phyloP scores from a whole-genome alignment of 139 green algal species.

The Volvox reticuliferus region DNA sequence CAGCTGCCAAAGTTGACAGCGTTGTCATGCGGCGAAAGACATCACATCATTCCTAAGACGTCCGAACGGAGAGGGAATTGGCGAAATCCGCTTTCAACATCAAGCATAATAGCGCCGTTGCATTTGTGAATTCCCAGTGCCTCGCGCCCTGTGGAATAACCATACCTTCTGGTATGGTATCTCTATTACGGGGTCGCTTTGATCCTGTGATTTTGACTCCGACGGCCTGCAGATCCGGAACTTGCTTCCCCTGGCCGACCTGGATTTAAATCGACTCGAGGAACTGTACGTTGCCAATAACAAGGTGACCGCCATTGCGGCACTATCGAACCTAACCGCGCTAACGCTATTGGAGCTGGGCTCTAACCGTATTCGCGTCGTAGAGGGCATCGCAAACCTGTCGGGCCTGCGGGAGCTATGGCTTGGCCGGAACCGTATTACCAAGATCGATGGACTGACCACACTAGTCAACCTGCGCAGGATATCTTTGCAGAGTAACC shows the following conservation, averaged over 20 bases:
- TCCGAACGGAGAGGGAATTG: too few species aligned
- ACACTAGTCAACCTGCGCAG: slow-evolving; percentile 51
- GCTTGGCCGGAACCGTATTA: slow-evolving; percentile 94
- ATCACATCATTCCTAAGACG: too few species aligned
- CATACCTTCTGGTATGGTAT: too few species aligned
- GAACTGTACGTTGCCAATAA: slow-evolving; percentile 94
- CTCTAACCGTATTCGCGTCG: slow-evolving; percentile 85
- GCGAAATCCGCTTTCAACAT: too few species aligned
- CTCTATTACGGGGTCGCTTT: too few species aligned
- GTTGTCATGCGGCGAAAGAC: too few species aligned
- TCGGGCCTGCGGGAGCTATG: slow-evolving; percentile 88
- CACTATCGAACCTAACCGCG: slow-evolving; percentile 61
- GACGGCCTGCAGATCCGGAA: slow-evolving; percentile 70
- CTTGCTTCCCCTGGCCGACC: slow-evolving; percentile 67
- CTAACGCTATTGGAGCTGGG: slow-evolving; percentile 92
- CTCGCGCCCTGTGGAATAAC: too few species aligned
- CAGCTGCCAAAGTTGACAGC: too few species aligned
- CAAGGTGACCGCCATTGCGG: slow-evolving; percentile 66
- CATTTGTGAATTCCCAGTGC: too few species aligned
- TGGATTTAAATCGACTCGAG: slow-evolving; percentile 59
- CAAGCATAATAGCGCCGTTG: too few species aligned
- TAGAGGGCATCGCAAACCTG: slow-evolving; percentile 10
- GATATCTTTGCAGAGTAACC: slow-evolving; percentile 74
- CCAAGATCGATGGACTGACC: slow-evolving; percentile 11
- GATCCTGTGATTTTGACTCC: neutral